Conservation (phyloP, 2,329 filamentous ascomycete species). For the Magnaporthales sp. region DNA sequence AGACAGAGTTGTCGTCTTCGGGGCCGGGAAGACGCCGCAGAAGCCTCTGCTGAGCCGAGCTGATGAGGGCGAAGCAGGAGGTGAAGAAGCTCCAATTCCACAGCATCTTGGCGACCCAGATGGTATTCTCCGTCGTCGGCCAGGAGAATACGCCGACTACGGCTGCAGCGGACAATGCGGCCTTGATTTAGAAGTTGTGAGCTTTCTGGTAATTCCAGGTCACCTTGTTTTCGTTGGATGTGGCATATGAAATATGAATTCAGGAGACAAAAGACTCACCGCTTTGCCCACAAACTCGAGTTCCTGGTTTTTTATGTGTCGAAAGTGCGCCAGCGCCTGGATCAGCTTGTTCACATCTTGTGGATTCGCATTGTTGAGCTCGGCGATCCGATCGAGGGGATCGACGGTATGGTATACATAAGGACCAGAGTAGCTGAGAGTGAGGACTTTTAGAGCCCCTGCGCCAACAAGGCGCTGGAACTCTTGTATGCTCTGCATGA, state of each 20-base stretch:
- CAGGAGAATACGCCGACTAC: conserved; percentile 7
- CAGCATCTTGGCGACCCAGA: conserved; percentile 6
- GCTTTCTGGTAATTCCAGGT: neutral
- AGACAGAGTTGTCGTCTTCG: neutral
- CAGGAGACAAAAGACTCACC: neutral
- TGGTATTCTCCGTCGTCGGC: conserved; percentile 2
- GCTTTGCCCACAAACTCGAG: conserved; percentile 2
- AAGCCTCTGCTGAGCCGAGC: conserved; percentile 7
- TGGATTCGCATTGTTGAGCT: neutral
- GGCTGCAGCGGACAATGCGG: conserved; percentile 2
- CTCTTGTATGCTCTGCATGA: neutral
- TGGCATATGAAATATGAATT: neutral
- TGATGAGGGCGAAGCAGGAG: conserved; percentile 5
- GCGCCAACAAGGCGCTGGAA: neutral
- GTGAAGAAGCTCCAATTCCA: conserved; percentile 7
- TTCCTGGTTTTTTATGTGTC: neutral
- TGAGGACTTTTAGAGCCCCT: conserved; percentile 13
- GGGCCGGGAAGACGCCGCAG: conserved; percentile 3
- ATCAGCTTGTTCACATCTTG: neutral
- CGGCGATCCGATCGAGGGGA: neutral
- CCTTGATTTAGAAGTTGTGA: neutral
- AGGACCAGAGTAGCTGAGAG: conserved; percentile 23
- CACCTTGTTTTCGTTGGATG: too few relatives aligned
- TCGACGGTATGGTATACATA: conserved; percentile 2
- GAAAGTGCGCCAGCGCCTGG: neutral